These are phyloP conservation scores for Notholithocarpus densiflorus DNA, from an alignment of 306 rosid species.

Conservation along the genomic window DNA sequence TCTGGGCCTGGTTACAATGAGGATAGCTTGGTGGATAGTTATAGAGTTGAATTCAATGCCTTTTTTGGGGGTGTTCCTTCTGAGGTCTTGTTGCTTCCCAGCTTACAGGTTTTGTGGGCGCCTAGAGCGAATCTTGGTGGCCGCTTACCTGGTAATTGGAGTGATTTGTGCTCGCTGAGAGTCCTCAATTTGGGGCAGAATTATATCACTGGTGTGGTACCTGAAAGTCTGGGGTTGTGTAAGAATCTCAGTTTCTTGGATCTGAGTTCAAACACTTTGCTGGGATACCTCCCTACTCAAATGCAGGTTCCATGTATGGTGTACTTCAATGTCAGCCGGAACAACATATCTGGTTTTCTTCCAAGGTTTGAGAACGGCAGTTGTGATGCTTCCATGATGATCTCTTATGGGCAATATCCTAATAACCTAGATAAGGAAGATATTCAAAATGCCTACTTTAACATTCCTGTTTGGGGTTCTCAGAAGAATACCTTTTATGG, in stretches of 20 bases:
- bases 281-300: constrained; percentile 36
- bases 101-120: constrained; percentile 60
- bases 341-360: constrained; percentile 49
- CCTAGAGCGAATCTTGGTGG: constrained; percentile 69
- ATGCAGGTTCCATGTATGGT: constrained; percentile 57
- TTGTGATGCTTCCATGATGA: constrained; percentile 7
- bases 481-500: constrained; percentile 22
- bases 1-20: constrained; percentile 3
- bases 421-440: constrained; percentile 22
- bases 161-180: constrained; percentile 43
- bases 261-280: constrained; percentile 57
- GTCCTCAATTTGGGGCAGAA: constrained; percentile 63
- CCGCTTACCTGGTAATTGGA: constrained; percentile 47
- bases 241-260: constrained; percentile 54
- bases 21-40: constrained; percentile 31
- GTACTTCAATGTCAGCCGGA: constrained; percentile 61
- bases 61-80: constrained; percentile 56
- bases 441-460: constrained; percentile 23
- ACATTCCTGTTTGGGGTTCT: constrained; percentile 32
- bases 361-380: constrained; percentile 32
- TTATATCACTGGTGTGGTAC: constrained; percentile 44
- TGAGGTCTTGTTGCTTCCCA: constrained; percentile 43
- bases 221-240: constrained; percentile 46
- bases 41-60: constrained; percentile 63
- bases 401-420: constrained; percentile 15